Base-by-base conservation (phyloP, 2,329 filamentous ascomycete genomes). In the Diaporthe citri region DNA sequence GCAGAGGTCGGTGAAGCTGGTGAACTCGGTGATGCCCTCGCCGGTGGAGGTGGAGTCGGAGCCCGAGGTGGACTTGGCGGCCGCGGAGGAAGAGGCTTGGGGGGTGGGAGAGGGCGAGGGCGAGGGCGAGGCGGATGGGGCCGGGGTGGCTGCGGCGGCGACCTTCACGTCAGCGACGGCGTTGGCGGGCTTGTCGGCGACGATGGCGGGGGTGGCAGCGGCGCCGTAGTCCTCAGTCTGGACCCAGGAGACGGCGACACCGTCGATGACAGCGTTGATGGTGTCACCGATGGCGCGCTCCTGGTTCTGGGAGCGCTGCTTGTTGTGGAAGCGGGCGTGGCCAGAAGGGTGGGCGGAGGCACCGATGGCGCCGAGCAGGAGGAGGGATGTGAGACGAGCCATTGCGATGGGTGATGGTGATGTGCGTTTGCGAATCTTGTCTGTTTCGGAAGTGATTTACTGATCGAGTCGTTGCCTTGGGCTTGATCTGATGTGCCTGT, bases 21-120 rank as follows among this genome's bases (percentile, higher is more conserved):
- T 78, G 76, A 77, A 81, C 36, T 73, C 62, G 60, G 59, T 74
- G 43, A 77, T 55, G 66, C 71, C 78, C 52, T 28, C 82, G 72
- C 92, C 87, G 89, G 94, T 92, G 88, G 93, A 95, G 81, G 92
- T 93, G 89, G 94, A 93, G 81, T 92, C 93, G 85, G 95, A 94
- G 89, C 95, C 95, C 83, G 92, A 91, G 88, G 95, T 95, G 81
- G 84, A 84, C 78, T 84, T 71, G 39, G 77, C 34, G 20, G 73
- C 64, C 28, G 62, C 15, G 17, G 64, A 56, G 20, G 57, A 41
- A 22, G 48, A 51, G 57, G 31, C 64, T n/a, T 62, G 74, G 31
- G 72, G 34, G 72, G 64, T 41, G 59, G 71, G 55, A 28, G 78
- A 73, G n/a, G 72, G 57, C 34, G 76, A 56, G 36, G 75, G n/a